Base-by-base conservation (phyloP, 257 asterid species). In the Verbena officinalis region DNA sequence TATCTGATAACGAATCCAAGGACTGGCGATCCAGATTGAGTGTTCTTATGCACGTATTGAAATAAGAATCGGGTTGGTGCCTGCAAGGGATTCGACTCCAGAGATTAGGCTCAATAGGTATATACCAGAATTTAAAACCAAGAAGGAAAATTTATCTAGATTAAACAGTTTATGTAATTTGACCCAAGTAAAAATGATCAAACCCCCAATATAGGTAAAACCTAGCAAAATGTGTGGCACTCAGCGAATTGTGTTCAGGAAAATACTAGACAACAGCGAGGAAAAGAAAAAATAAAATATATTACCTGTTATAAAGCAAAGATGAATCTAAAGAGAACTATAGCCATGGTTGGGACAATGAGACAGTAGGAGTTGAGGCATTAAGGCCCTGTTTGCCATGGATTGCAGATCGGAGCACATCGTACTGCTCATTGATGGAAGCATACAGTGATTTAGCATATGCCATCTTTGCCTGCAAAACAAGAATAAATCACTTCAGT, bases 301-400 rank as follows among this genome's bases (percentile, higher is more conserved):
- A n/a, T n/a, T n/a, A 49, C 55, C 55, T 20, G 55, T 19, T 49
- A 21, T 20, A 7, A 49, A 20, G 14, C n/a, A 49, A 49, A 49
- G 2, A 20, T 17, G 13, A 49, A 9, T 49, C n/a, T 9, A 21
- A 9, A 49, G 55, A 49, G 55, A 49, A 10, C 55, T 49, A 49
- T 49, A 6, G 83, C 97, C 95, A 87, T 50, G 97, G 95, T 68
- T 93, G 96, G 21, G 99, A 81, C 24, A 93, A 82, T 5, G 79
- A 68, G 61, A 87, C 76, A 7, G 68, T 53, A 60, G 86, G 74
- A 24, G 76, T 93, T 55, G 99, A 90, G 5, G 97, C 96, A 53
- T 81, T 65, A 22, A 69, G 80, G 31, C 95, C 95, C 83, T 75
- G 85, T 75, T 84, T 90, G 61, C 84, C 91, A 77, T 86, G 82